Percentiles rank a stretch among this genome's conserved stretches.
Conservation (phyloP, 768 basidiomycete genomes). For the Pisolithus microcarpus region DNA sequence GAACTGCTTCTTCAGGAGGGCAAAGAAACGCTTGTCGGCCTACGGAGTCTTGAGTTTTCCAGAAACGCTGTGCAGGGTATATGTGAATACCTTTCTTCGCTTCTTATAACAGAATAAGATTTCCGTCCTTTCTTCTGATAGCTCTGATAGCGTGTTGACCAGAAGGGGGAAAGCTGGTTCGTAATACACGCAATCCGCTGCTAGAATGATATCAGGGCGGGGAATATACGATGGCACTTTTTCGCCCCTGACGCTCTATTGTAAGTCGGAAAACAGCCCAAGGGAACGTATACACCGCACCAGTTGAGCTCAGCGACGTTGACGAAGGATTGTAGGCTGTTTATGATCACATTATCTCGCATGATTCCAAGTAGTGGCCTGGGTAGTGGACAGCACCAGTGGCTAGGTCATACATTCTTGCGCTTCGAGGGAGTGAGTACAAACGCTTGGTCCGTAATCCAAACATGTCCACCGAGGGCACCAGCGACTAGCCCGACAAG, state of each 20-base stretch:
- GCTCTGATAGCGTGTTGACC: conserved; percentile 66
- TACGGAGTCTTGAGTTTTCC: conserved; percentile 22
- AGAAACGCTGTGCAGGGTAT: neutral
- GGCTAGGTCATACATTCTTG: conserved; percentile 6
- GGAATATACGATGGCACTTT: conserved; percentile 41
- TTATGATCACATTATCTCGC: conserved; percentile 63
- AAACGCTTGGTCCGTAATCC: conserved; percentile 88
- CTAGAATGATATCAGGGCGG: conserved; percentile 66
- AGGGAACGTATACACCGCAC: conserved; percentile 34
- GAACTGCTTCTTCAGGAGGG: conserved; percentile 71
- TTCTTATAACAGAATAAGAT: conserved; percentile 93
- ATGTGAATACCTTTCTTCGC: conserved; percentile 62
- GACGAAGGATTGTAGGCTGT: conserved; percentile 48
- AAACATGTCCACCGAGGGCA: conserved; percentile 57
- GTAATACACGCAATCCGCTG: conserved; percentile 94
- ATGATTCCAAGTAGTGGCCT: conserved; percentile 79
- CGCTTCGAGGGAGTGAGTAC: conserved; percentile 30
- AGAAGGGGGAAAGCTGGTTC: conserved; percentile 89
- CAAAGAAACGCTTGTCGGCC: conserved; percentile 88
- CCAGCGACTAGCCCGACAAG: conserved; percentile 84
- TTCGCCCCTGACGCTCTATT: conserved; percentile 50
- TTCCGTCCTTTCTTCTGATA: conserved; percentile 51
- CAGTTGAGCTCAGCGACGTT: conserved; percentile 74
- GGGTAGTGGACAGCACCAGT: conserved; percentile 2
- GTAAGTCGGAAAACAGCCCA: conserved; percentile 1